Evolutionary conservation across 139 green algal species (phyloP), one percentile per base, ranked within the genome.

Genomic region (Closterium sp.): DNA sequence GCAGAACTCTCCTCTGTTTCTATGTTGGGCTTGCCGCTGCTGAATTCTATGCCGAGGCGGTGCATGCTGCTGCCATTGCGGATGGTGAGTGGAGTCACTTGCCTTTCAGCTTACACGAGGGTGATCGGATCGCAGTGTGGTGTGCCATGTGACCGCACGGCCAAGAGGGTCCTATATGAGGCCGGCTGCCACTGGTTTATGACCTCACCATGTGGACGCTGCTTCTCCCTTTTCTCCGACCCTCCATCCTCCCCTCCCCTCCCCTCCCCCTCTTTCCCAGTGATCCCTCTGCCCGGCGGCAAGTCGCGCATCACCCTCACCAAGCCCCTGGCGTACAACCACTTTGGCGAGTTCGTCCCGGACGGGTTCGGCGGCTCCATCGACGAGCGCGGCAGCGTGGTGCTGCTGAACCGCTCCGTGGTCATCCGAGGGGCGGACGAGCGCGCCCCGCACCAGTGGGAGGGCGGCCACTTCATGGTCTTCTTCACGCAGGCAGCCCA

Each of bases 401-500:
- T 88, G 34, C 86, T 93, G 87, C 89, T 92, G 38, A 87, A 86
- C 8, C 89, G 89, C 76, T 90, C 90, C 85, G 66, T 92, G 84
- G 16, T 21, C 21, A 64, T 92, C 9, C 43, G 32, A 33, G 89
- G 76, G 12, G 31, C 28, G 12, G 76, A 92, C 76, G 89, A 92
- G 83, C 28, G 83, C 0, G 32, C 76, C 10, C 89, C 89, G 5
- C 83, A 84, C 32, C 8, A 90, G 9, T 33, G 66, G 16, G 89
- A 92, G 87, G 90, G 90, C 34, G 90, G 90, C 12, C 90, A 93
- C 90, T 93, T 93, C 85, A 93, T 93, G 34, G 38, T 93, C 19
- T 91, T 93, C 33, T 66, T 90, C 7, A 93, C 91, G 21, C 35
- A 55, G 30, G 36, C 33, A 35, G 8, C 86, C 2, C 91, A 93